phyloP scores from a whole-genome alignment of 805 yeast species.

The Saccharomycopsis fermentans region DNA sequence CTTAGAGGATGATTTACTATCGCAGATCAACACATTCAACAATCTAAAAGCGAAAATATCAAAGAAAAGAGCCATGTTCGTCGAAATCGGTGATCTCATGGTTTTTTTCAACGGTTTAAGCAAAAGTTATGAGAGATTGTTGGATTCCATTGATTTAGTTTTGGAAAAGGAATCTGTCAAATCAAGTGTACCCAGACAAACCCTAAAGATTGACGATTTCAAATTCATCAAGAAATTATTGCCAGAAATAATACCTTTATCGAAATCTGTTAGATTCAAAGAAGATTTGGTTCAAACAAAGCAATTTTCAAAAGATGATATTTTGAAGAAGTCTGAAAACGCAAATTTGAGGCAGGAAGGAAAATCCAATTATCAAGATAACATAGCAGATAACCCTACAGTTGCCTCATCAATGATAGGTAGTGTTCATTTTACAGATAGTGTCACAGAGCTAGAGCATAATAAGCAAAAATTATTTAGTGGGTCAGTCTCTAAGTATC shows the following conservation, averaged over 20 bases:
- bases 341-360: background rate
- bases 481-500: background rate
- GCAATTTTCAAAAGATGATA: constrained; percentile 1
- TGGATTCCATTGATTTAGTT: constrained; percentile 12
- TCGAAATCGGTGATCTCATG: background rate
- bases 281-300: constrained; percentile 14
- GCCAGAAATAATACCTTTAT: constrained; percentile 9
- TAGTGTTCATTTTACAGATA: background rate
- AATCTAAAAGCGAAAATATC: background rate
- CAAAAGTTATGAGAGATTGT: constrained; percentile 7
- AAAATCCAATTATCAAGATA: background rate
- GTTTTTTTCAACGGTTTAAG: constrained; percentile 1
- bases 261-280: constrained; percentile 17
- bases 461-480: background rate
- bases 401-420: background rate
- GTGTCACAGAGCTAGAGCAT: background rate
- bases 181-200: background rate
- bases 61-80: background rate
- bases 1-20: constrained; percentile 14
- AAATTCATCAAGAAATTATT: constrained; percentile 7
- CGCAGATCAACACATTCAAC: constrained; percentile 5
- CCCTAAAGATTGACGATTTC: constrained; percentile 6
- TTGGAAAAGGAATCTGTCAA: constrained; percentile 9
- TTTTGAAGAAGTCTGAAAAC: background rate
- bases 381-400: background rate